Percentiles rank a stretch among this genome's conserved stretches.
These are phyloP conservation scores for Saxispiralis lemnorum DNA, from an alignment of 495 filamentous ascomycete species.

Conservation along the genomic window DNA sequence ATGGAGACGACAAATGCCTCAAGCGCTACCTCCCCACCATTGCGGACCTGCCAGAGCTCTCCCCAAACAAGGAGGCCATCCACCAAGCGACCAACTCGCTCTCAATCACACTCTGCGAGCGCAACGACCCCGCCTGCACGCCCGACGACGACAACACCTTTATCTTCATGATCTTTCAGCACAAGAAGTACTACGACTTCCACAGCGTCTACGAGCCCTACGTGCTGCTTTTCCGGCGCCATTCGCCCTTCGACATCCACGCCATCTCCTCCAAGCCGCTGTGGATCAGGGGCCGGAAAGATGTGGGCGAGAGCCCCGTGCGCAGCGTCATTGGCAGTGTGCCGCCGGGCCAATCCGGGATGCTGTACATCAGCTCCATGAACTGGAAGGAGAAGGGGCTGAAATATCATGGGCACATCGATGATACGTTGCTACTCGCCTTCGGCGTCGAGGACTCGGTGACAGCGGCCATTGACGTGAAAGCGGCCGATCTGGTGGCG, in stretches of 20 bases:
- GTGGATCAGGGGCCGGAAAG: conserved; percentile 32
- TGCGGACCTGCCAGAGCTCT: not conserved
- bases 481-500: conserved; percentile 29
- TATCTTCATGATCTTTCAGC: conserved; percentile 34
- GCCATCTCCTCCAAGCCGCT: conserved; percentile 32
- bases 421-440: conserved; percentile 32
- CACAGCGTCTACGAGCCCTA: conserved; percentile 38
- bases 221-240: conserved; percentile 30
- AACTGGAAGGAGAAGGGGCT: conserved; percentile 30
- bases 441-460: conserved; percentile 34
- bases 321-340: not conserved
- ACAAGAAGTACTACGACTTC: conserved; percentile 30
- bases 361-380: conserved; percentile 36
- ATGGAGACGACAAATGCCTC: conserved; percentile 27
- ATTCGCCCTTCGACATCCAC: conserved; percentile 31
- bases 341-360: conserved; percentile 20
- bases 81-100: conserved; percentile 42
- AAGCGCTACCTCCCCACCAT: conserved; percentile 25
- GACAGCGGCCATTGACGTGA: conserved; percentile 30
- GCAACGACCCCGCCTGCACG: conserved; percentile 28
- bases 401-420: conserved; percentile 33
- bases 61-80: conserved; percentile 34
- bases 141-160: conserved; percentile 30
- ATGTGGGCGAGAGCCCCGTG: not conserved
- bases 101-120: conserved; percentile 32